Conservation (phyloP, 2,329 filamentous ascomycete genomes). For the Botrytis fragariae region DNA sequence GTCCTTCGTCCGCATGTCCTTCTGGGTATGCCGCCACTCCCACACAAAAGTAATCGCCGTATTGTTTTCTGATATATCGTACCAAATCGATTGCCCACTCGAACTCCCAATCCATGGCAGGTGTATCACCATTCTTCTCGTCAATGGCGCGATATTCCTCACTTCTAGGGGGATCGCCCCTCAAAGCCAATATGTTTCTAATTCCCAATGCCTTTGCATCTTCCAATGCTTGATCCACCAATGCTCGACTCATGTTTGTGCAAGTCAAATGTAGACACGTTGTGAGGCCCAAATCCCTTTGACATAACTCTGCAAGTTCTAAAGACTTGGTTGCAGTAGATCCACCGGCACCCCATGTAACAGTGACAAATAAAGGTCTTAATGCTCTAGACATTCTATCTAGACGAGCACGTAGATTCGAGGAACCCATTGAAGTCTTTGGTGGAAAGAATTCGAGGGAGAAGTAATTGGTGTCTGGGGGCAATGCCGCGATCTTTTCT, state of each 20-base stretch:
- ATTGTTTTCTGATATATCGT: constrained; percentile 76
- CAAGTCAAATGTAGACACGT: constrained; percentile 96
- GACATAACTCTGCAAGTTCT: constrained; percentile 91
- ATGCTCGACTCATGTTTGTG: constrained; percentile 87
- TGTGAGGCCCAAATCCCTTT: constrained; percentile 85
- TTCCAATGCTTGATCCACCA: constrained; percentile 86
- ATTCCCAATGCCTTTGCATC: constrained; percentile 89
- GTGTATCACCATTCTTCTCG: constrained; percentile 55
- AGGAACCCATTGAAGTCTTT: constrained; percentile 93
- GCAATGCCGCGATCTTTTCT: constrained; percentile 89
- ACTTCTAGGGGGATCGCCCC: constrained; percentile 85
- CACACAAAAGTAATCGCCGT: constrained; percentile 95
- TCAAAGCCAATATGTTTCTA: constrained; percentile 86
- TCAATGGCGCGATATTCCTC: constrained; percentile 78
- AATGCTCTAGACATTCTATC: constrained; percentile 93
- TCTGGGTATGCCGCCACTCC: constrained; percentile 95
- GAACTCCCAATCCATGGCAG: constrained; percentile 60
- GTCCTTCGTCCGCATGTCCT: constrained; percentile 86
- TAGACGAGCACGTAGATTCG: constrained; percentile 88
- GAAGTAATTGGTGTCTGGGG: constrained; percentile 79
- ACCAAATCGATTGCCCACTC: constrained; percentile 88
- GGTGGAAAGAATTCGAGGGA: constrained; percentile 99
- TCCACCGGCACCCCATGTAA: constrained; percentile 96
- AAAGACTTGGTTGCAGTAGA: constrained; percentile 88
- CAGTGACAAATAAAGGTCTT: constrained; percentile 89